Base-by-base conservation (phyloP, 2,329 filamentous ascomycete species). In the Apiospora kogelbergensis region DNA sequence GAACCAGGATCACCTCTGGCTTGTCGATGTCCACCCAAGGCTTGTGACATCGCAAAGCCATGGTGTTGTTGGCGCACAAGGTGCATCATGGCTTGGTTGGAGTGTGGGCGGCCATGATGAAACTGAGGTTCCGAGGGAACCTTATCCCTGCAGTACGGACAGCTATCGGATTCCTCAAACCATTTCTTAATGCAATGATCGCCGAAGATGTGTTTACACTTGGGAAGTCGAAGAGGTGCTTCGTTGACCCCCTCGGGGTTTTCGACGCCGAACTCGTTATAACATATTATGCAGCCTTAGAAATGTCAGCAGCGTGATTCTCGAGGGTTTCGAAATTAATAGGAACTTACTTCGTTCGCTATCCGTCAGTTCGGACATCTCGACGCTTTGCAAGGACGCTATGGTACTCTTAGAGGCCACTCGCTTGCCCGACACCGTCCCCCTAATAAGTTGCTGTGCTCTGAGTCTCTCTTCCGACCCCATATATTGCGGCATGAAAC, bases 121-220 rank as follows among this genome's bases (percentile, higher is more conserved):
- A 72, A 69, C 42, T 73, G 73, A 26, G 77, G 74, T 69, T 89
- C 85, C 1, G 87, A 86, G 2, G 83, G 86, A 30, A 91, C 80
- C 73, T 89, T 89, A 71, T 88, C 84, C 33, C 89, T 85, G 76
- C 89, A 91, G 73, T 90, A 90, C 0, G 89, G 89, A 72, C 89
- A 91, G 68, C 82, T 89, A 72, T 89, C 85, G 1, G 87, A 87
- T 63, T 90, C 87, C 67, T 87, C 82, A 53, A 91, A 84, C 89
- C 89, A 91, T 72, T 88, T 90, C 76, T 87, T 89, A 71, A 91
- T 88, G 76, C 89, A 91, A 72, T 86, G 83, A 68, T 90, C 84
- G 22, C 89, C 89, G 76, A 91, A 91, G 7, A 91, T 77, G 72
- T 91, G 89, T 72, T 86, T 88, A 81, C 89, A 91, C 72, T 84